Conservation (phyloP, 1,284 basidiomycete species). For the Mycena sp. region DNA sequence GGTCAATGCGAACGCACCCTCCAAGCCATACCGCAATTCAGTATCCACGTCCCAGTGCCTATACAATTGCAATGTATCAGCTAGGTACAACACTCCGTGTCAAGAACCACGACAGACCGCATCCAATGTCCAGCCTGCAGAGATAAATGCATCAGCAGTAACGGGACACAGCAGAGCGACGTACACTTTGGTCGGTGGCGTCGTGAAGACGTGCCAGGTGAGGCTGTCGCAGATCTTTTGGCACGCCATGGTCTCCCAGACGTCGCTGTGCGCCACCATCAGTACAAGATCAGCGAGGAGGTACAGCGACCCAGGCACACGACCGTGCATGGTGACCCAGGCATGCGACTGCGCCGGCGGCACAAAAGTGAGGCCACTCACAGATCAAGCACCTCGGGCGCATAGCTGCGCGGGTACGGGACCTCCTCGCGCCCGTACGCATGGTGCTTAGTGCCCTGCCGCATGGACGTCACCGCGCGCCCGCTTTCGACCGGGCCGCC, state of each 20-base stretch:
- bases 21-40: conserved; percentile 69
- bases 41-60: conserved; percentile 75
- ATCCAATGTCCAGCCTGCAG: conserved; percentile 70
- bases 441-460: conserved; percentile 62
- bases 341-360: neutral
- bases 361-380: conserved; percentile 48
- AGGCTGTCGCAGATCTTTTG: conserved; percentile 62
- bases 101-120: conserved; percentile 54
- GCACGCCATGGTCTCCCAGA: conserved; percentile 70
- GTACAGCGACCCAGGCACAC: conserved; percentile 1
- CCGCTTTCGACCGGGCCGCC: conserved; percentile 41
- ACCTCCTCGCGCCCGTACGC: conserved; percentile 57
- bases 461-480: conserved; percentile 25
- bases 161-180: conserved; percentile 34
- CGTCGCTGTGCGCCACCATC: conserved; percentile 56
- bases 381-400: conserved; percentile 68
- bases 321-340: neutral
- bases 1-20: conserved; percentile 53
- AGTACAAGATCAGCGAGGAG: conserved; percentile 17
- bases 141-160: conserved; percentile 3
- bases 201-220: conserved; percentile 69
- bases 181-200: conserved; percentile 68
- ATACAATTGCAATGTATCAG: conserved; percentile 16
- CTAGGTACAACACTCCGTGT: neutral
- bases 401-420: conserved; percentile 74